These are phyloP conservation scores for Venturia nashicola DNA, from an alignment of 2,329 filamentous ascomycete genomes.

Conservation along the genomic window DNA sequence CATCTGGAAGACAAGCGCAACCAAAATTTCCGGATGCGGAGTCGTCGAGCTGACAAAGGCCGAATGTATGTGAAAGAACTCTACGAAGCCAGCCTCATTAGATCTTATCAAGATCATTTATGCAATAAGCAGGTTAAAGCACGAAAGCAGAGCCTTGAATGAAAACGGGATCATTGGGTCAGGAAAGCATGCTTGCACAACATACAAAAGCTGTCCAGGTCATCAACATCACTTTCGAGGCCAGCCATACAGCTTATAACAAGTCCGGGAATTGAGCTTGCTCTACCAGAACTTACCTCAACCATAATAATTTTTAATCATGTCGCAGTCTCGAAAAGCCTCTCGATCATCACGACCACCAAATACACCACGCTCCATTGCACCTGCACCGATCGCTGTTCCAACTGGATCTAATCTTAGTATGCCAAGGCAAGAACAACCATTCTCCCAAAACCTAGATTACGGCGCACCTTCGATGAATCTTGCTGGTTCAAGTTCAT, in stretches of 20 bases:
- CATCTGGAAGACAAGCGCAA: background rate
- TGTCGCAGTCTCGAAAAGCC: background rate
- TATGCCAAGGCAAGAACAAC: background rate
- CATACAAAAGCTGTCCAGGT: background rate
- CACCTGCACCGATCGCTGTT: background rate
- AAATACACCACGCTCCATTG: background rate
- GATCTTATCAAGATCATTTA: background rate
- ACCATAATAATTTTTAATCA: background rate
- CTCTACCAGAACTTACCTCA: background rate
- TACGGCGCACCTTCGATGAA: background rate
- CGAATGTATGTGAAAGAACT: background rate
- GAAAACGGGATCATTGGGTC: background rate
- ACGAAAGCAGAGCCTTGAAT: background rate
- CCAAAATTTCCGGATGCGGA: background rate
- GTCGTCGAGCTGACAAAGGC: background rate
- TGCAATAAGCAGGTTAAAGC: background rate
- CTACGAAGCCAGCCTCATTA: background rate
- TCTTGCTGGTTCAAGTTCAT: background rate
- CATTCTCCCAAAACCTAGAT: background rate
- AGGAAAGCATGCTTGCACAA: background rate
- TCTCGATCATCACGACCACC: background rate
- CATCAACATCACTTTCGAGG: background rate
- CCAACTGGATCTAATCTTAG: background rate
- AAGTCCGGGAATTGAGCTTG: background rate
- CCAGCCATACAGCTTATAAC: background rate